Conservation (phyloP, 169 alveolate species). For the Plasmodium chabaudi region DNA sequence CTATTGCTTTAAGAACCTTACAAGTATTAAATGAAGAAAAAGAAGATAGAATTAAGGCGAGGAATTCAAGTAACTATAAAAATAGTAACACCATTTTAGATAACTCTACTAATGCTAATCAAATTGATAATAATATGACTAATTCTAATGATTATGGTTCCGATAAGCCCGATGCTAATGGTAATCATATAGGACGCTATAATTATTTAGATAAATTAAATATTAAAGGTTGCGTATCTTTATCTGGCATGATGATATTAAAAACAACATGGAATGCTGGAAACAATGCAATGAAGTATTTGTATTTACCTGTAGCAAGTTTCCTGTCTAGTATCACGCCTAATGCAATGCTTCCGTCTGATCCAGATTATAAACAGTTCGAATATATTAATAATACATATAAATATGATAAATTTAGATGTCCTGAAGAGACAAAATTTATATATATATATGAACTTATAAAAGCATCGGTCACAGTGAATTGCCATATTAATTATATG, state of each 20-base stretch:
- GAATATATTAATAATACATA: neutral
- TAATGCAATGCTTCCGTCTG: slow-evolving; percentile 6
- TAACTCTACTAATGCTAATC: too few relatives aligned
- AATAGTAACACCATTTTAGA: too few relatives aligned
- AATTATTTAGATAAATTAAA: neutral
- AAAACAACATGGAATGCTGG: slow-evolving; percentile 18
- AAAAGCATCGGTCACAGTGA: slow-evolving; percentile 76
- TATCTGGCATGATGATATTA: slow-evolving; percentile 25
- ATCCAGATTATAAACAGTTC: neutral
- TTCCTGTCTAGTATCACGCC: slow-evolving; percentile 49
- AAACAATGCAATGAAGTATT: neutral
- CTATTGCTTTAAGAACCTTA: slow-evolving; percentile 76
- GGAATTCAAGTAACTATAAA: too few relatives aligned
- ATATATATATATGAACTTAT: slow-evolving; percentile 45
- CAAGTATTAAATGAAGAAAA: slow-evolving; percentile 24
- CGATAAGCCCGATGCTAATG: too few relatives aligned
- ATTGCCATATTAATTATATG: slow-evolving; percentile 14
- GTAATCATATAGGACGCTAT: too few relatives aligned
- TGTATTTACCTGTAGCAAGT: slow-evolving; percentile 45
- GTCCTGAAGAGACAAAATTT: slow-evolving; percentile 11
- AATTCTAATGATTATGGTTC: too few relatives aligned
- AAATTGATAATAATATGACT: too few relatives aligned
- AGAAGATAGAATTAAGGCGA: neutral
- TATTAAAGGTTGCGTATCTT: too few relatives aligned
- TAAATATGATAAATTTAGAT: slow-evolving; percentile 73